phyloP scores from a whole-genome alignment of 345 rosid species.

The Salix udensis region DNA sequence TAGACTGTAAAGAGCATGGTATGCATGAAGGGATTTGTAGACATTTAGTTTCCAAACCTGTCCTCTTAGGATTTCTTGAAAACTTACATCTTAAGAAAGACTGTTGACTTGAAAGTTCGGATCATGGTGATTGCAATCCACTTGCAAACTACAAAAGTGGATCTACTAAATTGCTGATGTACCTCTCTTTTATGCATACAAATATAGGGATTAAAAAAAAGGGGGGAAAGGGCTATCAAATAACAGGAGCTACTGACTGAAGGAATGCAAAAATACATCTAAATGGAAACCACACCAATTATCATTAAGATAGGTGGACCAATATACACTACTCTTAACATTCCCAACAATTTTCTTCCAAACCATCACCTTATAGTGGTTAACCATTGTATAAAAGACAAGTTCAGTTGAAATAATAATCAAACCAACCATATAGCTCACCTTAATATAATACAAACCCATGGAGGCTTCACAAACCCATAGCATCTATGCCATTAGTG shows the following conservation, averaged over 20 bases:
- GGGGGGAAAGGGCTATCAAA: background rate
- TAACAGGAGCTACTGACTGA: background rate
- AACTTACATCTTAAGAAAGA: background rate
- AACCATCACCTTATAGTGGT: background rate
- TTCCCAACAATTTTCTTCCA: background rate
- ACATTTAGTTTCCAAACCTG: background rate
- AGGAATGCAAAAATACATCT: background rate
- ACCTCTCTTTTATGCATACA: background rate
- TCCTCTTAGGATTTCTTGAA: background rate
- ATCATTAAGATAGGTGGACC: background rate
- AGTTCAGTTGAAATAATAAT: background rate
- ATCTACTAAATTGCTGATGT: background rate
- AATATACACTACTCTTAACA: background rate
- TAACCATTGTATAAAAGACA: background rate
- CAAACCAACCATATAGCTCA: background rate
- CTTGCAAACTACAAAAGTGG: background rate
- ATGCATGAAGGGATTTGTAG: background rate
- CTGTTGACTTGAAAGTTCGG: background rate
- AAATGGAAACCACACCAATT: background rate
- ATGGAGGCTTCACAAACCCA: background rate
- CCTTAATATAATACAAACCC: background rate
- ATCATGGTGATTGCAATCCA: background rate
- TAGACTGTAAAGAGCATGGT: background rate
- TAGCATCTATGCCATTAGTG: background rate
- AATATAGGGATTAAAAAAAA: background rate